Base-by-base conservation (phyloP, 148 eudicot species). In the Dysphania ambrosioides region DNA sequence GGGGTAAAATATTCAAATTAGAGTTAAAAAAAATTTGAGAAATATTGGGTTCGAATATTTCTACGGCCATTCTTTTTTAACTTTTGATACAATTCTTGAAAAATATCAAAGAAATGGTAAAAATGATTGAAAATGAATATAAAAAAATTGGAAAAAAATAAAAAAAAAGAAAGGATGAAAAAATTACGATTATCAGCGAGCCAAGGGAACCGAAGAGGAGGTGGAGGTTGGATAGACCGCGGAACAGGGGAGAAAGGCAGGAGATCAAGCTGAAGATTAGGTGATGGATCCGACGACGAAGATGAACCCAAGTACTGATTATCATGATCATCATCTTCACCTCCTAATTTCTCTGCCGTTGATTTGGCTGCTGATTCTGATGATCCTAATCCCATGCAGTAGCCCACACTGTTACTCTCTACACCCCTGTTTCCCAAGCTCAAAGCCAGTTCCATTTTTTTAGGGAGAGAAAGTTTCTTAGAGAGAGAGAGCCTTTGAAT, bases 151-250 rank as follows among this genome's bases (percentile, higher is more conserved):
- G 19, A 3, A n/a, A 71, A 44, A 5, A 29, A 35, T 15, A 5
- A 35, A 34, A 66, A 47, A 34, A 12, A 21, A 26, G 2, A n/a
- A n/a, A 71, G 40, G 15, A 24, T 2, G 23, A 29, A 47, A 68
- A 18, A 69, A 57, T 57, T 66, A 80, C 83, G 13, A 67, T 80
- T 76, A 66, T 80, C 79, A 9, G 83, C 26, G 24, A 76, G 83
- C 83, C 83, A 80, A 66, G 83, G 83, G 13, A 80, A 80, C 26
- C 83, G 77, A 11, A 70, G 76, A 27, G 70, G 81, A 29, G 72
- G 81, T 6, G 65, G 71, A 0, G 59, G 79, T 13, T 26, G 53
- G 21, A 51, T 18, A 9, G 66, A 31, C 1, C 62, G 82, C 40
- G 67, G 76, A 66, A 76, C 44, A 59, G 83, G 83, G 6, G 79